phyloP scores from a whole-genome alignment of 441 rosid genomes.

The Theobroma grandiflorum region DNA sequence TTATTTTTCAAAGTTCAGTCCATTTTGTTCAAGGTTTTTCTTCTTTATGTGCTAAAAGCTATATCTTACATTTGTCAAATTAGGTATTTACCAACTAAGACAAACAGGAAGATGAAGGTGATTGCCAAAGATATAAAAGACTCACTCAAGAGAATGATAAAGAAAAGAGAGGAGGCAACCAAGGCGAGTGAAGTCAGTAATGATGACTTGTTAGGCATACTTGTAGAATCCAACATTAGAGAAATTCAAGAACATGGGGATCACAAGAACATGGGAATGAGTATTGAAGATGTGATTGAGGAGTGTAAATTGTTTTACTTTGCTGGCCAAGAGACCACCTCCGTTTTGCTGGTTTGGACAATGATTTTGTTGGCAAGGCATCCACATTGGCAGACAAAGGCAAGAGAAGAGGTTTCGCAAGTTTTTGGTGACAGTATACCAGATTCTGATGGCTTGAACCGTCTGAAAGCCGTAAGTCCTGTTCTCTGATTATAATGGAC shows the following conservation, averaged over 20 bases:
- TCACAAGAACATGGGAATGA: slow-evolving; percentile 29
- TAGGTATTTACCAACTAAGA: slow-evolving; percentile 34
- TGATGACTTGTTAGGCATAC: slow-evolving; percentile 35
- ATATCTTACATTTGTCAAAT: background rate
- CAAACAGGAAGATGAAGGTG: slow-evolving; percentile 30
- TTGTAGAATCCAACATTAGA: slow-evolving; percentile 36
- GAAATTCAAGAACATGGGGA: slow-evolving; percentile 29
- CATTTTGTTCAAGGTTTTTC: too few species aligned
- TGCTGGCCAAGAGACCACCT: slow-evolving; percentile 42
- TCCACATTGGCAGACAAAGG: slow-evolving; percentile 39
- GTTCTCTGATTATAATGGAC: too few species aligned
- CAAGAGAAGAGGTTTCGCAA: slow-evolving; percentile 45
- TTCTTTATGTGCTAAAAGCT: background rate
- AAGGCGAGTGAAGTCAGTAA: slow-evolving; percentile 10
- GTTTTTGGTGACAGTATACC: slow-evolving; percentile 38
- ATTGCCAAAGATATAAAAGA: slow-evolving; percentile 23
- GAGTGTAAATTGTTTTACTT: slow-evolving; percentile 46
- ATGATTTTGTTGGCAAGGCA: slow-evolving; percentile 33
- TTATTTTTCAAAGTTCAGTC: background rate
- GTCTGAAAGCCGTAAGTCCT: slow-evolving; percentile 49
- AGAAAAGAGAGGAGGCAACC: slow-evolving; percentile 30
- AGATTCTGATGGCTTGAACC: slow-evolving; percentile 39
- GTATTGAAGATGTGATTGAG: slow-evolving; percentile 37
- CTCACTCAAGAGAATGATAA: slow-evolving; percentile 26
- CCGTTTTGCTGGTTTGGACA: slow-evolving; percentile 37